Evolutionary conservation across 257 asterid species (phyloP).

Genomic region (Salvia hispanica): DNA sequence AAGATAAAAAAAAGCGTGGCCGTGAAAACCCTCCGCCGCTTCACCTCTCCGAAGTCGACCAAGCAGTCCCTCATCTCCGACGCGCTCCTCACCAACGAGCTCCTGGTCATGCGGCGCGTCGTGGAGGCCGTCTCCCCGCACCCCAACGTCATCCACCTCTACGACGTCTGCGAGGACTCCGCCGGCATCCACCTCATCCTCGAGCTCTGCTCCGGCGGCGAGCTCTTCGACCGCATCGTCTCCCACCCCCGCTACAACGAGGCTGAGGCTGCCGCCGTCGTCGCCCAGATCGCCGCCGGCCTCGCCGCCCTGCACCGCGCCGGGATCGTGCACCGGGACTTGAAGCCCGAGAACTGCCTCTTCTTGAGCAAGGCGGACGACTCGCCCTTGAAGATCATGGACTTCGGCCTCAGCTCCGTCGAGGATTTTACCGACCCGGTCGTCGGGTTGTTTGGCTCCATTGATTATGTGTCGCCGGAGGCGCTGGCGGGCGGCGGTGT

Average conservation of each 20-base stretch:
- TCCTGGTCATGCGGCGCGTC: slow-evolving; percentile 71
- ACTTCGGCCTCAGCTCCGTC: slow-evolving; percentile 80
- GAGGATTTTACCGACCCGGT: slow-evolving; percentile 81
- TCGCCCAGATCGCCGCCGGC: slow-evolving; percentile 70
- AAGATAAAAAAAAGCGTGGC: too few species aligned
- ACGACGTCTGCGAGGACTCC: slow-evolving; percentile 67
- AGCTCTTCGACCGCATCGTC: slow-evolving; percentile 77
- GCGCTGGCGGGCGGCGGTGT: slow-evolving; percentile 58
- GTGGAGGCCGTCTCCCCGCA: slow-evolving; percentile 90
- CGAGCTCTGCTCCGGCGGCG: slow-evolving; percentile 83
- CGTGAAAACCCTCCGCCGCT: too few species aligned
- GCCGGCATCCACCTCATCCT: slow-evolving; percentile 68
- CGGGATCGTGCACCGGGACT: slow-evolving; percentile 66
- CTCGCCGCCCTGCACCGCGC: slow-evolving; percentile 63
- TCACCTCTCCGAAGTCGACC: background rate
- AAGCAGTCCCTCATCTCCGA: slow-evolving; percentile 62
- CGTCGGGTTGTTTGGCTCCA: slow-evolving; percentile 79
- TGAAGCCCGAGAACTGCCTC: slow-evolving; percentile 86
- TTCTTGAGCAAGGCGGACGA: slow-evolving; percentile 60
- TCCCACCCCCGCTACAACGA: slow-evolving; percentile 67
- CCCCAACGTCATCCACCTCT: slow-evolving; percentile 73
- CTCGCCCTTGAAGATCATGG: slow-evolving; percentile 82
- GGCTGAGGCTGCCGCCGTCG: slow-evolving; percentile 69
- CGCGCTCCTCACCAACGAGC: slow-evolving; percentile 68
- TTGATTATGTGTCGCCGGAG: slow-evolving; percentile 88